Evolutionary conservation across 1,139 yeast genomes (phyloP).

Genomic region (Yamadazyma blattariae): DNA sequence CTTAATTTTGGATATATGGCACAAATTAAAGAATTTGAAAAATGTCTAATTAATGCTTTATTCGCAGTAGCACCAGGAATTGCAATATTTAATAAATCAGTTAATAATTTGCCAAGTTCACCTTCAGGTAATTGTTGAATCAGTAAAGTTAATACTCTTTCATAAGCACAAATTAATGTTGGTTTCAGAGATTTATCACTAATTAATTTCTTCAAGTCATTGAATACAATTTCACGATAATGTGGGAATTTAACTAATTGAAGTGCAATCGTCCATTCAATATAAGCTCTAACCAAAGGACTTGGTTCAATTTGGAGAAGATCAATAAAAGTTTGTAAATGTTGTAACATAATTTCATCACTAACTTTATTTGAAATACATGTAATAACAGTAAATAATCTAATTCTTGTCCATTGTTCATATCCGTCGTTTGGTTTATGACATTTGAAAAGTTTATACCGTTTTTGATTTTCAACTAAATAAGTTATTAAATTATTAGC

Average conservation of each 20-base stretch:
- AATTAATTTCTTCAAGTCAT: constrained; percentile 15
- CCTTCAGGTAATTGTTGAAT: constrained; percentile 38
- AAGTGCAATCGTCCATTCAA: constrained; percentile 74
- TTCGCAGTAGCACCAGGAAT: constrained; percentile 79
- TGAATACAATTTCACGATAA: constrained; percentile 18
- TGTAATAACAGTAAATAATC: constrained; percentile 53
- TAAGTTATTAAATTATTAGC: constrained; percentile 39
- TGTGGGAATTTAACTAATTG: constrained; percentile 22
- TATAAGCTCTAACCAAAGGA: constrained; percentile 68
- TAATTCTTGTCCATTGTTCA: constrained; percentile 67
- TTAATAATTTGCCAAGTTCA: constrained; percentile 19
- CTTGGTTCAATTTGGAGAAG: constrained; percentile 57
- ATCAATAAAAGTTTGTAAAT: constrained; percentile 20
- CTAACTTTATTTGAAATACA: constrained; percentile 27
- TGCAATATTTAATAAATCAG: constrained; percentile 25
- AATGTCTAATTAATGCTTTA: constrained; percentile 79
- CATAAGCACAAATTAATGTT: constrained; percentile 54
- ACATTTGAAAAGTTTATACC: constrained; percentile 46
- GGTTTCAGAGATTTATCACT: constrained; percentile 37
- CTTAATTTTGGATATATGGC: constrained; percentile 44
- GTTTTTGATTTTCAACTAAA: constrained; percentile 39
- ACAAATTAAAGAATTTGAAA: constrained; percentile 71
- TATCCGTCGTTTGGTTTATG: constrained; percentile 57
- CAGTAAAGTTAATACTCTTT: constrained; percentile 57
- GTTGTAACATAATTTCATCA: constrained; percentile 10